phyloP scores from a whole-genome alignment of 2,329 filamentous ascomycete species.

The Botrytis pseudocinerea region DNA sequence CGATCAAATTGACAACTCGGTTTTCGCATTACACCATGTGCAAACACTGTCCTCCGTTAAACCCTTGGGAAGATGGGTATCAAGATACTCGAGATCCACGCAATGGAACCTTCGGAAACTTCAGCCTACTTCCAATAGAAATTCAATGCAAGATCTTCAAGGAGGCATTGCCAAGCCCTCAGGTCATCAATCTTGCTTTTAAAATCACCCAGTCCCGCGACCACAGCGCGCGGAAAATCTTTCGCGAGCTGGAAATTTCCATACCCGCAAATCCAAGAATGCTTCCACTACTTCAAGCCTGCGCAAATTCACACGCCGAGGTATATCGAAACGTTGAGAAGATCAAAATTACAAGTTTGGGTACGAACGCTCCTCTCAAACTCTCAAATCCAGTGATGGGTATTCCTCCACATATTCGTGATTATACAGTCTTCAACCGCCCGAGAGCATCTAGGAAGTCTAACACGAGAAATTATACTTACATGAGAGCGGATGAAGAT shows the following conservation, averaged over 20 bases:
- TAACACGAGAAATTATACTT: neutral
- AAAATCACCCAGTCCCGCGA: neutral
- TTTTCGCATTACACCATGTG: neutral
- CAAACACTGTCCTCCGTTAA: neutral
- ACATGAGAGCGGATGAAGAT: neutral
- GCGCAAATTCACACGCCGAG: neutral
- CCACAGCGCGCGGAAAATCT: neutral
- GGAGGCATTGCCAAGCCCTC: too few species aligned
- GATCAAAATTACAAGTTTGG: fast-evolving
- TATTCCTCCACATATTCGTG: neutral
- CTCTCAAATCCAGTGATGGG: neutral
- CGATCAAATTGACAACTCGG: neutral
- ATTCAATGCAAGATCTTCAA: neutral
- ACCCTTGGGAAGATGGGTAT: neutral
- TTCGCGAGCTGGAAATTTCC: fast-evolving
- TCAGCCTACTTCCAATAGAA: neutral
- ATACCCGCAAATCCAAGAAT: neutral
- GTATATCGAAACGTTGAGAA: neutral
- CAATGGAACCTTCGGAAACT: neutral
- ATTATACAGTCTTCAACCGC: neutral
- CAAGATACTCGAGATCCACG: neutral
- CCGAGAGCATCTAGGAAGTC: neutral
- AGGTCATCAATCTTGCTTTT: neutral
- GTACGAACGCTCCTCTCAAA: neutral
- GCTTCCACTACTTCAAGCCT: neutral